Conservation (phyloP, 2,329 filamentous ascomycete species). For the Verticillium isaacii region DNA sequence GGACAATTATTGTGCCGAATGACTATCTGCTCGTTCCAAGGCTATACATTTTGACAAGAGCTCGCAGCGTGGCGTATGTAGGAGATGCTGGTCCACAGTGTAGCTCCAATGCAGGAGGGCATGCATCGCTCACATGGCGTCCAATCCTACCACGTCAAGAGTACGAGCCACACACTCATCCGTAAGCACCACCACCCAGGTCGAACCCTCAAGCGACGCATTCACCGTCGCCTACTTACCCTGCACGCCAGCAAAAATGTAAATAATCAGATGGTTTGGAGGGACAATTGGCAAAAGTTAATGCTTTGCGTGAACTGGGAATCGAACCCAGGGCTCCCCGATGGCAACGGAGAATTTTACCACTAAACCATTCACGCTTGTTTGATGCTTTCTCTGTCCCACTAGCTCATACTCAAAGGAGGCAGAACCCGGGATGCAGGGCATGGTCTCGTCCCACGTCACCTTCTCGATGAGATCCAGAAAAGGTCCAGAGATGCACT, state of each 20-base stretch:
- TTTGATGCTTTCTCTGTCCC: neutral
- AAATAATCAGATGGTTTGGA: neutral
- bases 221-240: neutral
- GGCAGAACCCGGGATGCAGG: neutral
- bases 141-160: too few relatives aligned
- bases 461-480: neutral
- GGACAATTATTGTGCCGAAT: too few relatives aligned
- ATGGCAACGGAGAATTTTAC: conserved; percentile 5
- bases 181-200: too few relatives aligned
- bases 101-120: too few relatives aligned
- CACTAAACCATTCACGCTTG: conserved; percentile 5
- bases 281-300: neutral
- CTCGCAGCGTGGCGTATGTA: too few relatives aligned
- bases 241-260: neutral
- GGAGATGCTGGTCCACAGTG: too few relatives aligned
- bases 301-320: neutral
- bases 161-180: too few relatives aligned
- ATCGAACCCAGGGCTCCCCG: conserved; percentile 4
- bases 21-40: too few relatives aligned
- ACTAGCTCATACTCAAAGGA: neutral
- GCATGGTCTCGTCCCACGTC: neutral
- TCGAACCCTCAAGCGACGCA: too few relatives aligned
- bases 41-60: too few relatives aligned
- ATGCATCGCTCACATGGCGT: too few relatives aligned
- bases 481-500: neutral